Evolutionary conservation across 371 early-diverging fungal genomes (phyloP), one percentile per base, ranked within the genome.

Genomic region (Apophysomyces ossiformis): DNA sequence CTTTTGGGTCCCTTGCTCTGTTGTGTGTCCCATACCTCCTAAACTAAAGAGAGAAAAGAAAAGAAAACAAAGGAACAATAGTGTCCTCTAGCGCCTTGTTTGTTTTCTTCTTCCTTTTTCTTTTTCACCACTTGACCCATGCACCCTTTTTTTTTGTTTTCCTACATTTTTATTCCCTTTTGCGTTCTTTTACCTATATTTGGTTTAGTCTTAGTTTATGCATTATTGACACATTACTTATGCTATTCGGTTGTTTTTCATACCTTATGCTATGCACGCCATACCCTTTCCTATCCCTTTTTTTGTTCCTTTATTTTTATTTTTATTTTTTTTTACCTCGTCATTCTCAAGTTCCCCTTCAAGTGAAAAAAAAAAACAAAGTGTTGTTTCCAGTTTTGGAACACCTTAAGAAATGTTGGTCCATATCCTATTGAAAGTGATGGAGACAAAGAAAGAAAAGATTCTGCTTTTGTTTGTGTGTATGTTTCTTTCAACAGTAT

Each of bases 121-220:
- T 26, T 21, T 1, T 26, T 26, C 32, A 26, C 3, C 32, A 26
- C 32, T 26, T 26, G 32, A 46, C 16, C 50, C 54, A 47, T 58
- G 54, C 65, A 64, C 64, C 58, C 26, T 4, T 50, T 50, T 50
- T 50, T 50, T 16, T 16, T 64, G 44, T 64, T 64, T 69, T 69
- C 61, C 47, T 47, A 60, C 54, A 56, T 64, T 64, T 69, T 69
- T 69, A 59, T 47, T 64, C 54, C 26, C 63, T 57, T 65, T 69
- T 65, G 47, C 65, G 61, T 67, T 62, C 62, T 67, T 67, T 67
- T 67, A 57, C 58, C 67, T 62, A 57, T 67, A 57, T 67, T 67
- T 67, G 63, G 39, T 37, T 58, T 57, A 58, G 60, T 54, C 21
- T 58, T 57, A 58, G 60, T 54, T 62, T 67, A 67, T 67, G 67